Conservation (phyloP, 208 protist species). For the Leishmania guyanensis region DNA sequence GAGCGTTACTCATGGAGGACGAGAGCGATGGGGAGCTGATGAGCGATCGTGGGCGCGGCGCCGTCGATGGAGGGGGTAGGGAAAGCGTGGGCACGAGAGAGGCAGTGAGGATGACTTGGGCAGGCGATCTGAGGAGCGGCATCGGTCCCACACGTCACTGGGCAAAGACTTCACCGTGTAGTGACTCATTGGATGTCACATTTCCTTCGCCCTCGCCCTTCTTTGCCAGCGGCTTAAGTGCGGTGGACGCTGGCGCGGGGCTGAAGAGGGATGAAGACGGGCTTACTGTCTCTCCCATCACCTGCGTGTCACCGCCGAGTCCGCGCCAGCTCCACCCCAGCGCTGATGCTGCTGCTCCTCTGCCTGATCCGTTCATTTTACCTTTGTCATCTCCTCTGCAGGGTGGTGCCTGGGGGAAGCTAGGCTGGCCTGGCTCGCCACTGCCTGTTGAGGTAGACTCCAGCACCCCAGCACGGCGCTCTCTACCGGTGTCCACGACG, state of each 20-base stretch:
- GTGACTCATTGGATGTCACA: background rate
- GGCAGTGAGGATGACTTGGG: background rate
- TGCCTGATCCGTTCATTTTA: background rate
- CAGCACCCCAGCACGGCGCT: background rate
- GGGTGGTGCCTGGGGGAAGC: background rate
- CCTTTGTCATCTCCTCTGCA: background rate
- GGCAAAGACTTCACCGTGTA: too few relatives aligned
- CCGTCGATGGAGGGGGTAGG: background rate
- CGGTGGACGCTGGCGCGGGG: too few relatives aligned
- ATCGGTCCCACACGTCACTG: background rate
- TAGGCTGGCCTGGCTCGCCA: background rate
- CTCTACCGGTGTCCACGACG: background rate
- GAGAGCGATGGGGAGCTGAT: background rate
- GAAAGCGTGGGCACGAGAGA: background rate
- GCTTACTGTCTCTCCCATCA: constrained; percentile 19
- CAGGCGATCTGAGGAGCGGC: background rate
- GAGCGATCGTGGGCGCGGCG: background rate
- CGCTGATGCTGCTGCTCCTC: background rate
- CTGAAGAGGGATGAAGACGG: background rate
- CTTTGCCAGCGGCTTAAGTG: background rate
- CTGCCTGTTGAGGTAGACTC: background rate
- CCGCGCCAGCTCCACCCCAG: background rate
- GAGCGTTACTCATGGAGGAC: constrained; percentile 1
- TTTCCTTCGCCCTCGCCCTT: background rate
- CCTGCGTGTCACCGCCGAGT: background rate